Conservation (phyloP, 108 stramenopile species). For the Mayamaea pseudoterrestris region DNA sequence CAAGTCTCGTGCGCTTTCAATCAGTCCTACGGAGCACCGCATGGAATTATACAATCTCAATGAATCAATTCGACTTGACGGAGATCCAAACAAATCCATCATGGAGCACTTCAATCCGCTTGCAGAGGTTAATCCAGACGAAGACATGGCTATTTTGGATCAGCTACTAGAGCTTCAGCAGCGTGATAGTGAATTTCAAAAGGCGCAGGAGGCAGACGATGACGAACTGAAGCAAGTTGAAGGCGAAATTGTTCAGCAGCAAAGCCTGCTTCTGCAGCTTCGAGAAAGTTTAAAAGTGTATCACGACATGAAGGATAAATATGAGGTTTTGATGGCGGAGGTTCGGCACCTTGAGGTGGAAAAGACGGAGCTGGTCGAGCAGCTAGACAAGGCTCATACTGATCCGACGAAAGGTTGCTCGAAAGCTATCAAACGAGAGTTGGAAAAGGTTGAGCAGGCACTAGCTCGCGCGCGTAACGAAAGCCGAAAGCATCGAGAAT, state of each 20-base stretch:
- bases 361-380: conserved; percentile 47
- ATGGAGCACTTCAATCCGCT: conserved; percentile 23
- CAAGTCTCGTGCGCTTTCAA: too few relatives aligned
- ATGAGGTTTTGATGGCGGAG: conserved; percentile 64
- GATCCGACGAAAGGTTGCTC: conserved; percentile 71
- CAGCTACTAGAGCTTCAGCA: conserved; percentile 73
- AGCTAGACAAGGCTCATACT: conserved; percentile 48
- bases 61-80: not conserved
- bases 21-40: too few relatives aligned
- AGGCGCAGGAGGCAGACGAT: conserved; percentile 36
- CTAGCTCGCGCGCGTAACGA: conserved; percentile 57
- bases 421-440: conserved; percentile 51
- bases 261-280: conserved; percentile 53
- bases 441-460: conserved; percentile 57
- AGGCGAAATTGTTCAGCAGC: conserved; percentile 62
- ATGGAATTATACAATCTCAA: too few relatives aligned
- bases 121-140: conserved; percentile 68
- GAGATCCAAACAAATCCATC: not conserved
- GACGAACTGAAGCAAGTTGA: conserved; percentile 52
- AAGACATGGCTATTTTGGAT: conserved; percentile 76
- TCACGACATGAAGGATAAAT: conserved; percentile 67
- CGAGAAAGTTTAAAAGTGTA: conserved; percentile 67
- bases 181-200: conserved; percentile 55
- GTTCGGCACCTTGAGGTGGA: conserved; percentile 67
- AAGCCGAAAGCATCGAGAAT: conserved; percentile 57